phyloP scores from a whole-genome alignment of 176 grass and related monocot species.

The Avena eriantha region DNA sequence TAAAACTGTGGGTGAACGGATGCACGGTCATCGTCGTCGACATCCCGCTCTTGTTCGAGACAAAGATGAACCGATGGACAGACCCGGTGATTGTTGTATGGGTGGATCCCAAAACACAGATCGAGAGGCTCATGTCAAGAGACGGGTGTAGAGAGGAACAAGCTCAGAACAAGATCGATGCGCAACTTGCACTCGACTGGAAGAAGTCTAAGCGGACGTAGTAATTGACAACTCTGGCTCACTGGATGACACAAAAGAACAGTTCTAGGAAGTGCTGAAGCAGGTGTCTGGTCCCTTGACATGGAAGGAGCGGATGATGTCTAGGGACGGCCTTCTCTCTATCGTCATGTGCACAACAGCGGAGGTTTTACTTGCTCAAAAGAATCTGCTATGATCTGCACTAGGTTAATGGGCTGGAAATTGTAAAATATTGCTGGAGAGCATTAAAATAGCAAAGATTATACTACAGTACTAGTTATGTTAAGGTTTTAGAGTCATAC shows the following conservation, averaged over 20 bases:
- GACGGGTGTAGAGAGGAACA: conserved; percentile 75
- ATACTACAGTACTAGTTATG: background rate
- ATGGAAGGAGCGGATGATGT: conserved; percentile 70
- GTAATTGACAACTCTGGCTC: conserved; percentile 79
- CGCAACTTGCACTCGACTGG: conserved; percentile 70
- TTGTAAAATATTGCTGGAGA: background rate
- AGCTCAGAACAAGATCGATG: conserved; percentile 69
- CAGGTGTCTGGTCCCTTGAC: conserved; percentile 61
- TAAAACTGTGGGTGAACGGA: conserved; percentile 85
- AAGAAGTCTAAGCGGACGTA: conserved; percentile 78
- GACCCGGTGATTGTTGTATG: conserved; percentile 79
- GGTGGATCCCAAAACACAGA: conserved; percentile 75
- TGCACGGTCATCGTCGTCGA: conserved; percentile 73
- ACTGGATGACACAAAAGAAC: conserved; percentile 63
- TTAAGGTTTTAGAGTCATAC: background rate
- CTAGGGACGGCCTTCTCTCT: conserved; percentile 71
- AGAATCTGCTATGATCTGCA: conserved; percentile 55
- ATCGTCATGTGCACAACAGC: conserved; percentile 55
- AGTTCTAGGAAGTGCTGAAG: conserved; percentile 61
- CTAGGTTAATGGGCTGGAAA: background rate
- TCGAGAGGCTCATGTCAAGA: conserved; percentile 75
- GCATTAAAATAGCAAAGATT: background rate
- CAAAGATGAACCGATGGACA: conserved; percentile 83
- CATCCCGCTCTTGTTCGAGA: conserved; percentile 83
- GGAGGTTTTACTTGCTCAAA: conserved; percentile 63